Evolutionary conservation across 129 eudicot genomes (phyloP).

Genomic region (Pulicaria dysenterica): DNA sequence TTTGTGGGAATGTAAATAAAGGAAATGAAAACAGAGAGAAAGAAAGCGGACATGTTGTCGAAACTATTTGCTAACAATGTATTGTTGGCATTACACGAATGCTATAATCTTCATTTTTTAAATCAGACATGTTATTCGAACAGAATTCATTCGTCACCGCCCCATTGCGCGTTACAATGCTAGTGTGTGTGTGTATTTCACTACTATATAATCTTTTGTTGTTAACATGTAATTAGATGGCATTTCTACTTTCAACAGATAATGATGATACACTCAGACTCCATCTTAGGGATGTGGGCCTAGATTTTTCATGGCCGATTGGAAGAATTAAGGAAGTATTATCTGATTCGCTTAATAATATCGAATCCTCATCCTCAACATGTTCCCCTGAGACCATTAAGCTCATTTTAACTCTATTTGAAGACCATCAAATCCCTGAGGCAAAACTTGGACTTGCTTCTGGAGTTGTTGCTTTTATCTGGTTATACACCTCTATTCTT

Average conservation of each 20-base stretch:
- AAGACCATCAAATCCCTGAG: slow-evolving; percentile 79
- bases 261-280: slow-evolving; percentile 69
- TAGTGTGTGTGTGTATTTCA: background rate
- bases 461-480: slow-evolving; percentile 88
- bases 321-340: slow-evolving; percentile 63
- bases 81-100: no score
- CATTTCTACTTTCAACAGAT: slow-evolving; percentile 34
- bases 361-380: slow-evolving; percentile 63
- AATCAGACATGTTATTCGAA: no score
- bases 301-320: slow-evolving; percentile 85
- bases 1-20: no score
- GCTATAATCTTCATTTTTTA: no score
- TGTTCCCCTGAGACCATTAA: slow-evolving; percentile 67
- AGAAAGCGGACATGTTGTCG: no score
- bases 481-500: slow-evolving; percentile 82
- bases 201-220: background rate
- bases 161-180: no score
- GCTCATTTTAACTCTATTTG: slow-evolving; percentile 56
- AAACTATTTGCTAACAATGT: no score
- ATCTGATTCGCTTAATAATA: slow-evolving; percentile 43
- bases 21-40: no score
- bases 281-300: slow-evolving; percentile 72
- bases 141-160: no score
- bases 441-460: slow-evolving; percentile 70
- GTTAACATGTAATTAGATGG: slow-evolving; percentile 15